These are phyloP conservation scores for Fusarium sp. DNA, from an alignment of 2,329 filamentous ascomycete genomes.

Conservation along the genomic window DNA sequence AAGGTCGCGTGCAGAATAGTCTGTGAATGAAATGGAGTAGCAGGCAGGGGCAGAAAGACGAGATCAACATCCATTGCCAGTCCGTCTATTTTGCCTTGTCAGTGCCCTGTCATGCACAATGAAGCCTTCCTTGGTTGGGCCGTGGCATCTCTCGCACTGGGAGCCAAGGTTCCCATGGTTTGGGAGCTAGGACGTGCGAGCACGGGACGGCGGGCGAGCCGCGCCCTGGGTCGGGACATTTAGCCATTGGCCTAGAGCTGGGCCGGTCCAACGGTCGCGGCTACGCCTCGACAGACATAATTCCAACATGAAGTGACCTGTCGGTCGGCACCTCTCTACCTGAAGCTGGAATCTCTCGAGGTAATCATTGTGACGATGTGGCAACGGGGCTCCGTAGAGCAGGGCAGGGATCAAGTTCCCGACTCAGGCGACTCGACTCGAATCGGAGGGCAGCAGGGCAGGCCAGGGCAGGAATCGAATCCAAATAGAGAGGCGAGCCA, in stretches of 20 bases:
- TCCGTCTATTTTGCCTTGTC: slow-evolving; percentile 20
- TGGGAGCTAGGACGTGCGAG: slow-evolving; percentile 21
- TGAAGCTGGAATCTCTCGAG: slow-evolving; percentile 22
- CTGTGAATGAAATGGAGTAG: slow-evolving; percentile 13
- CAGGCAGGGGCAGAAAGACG: slow-evolving; percentile 4
- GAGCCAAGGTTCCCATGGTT: slow-evolving; percentile 27
- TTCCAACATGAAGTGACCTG: slow-evolving; percentile 22
- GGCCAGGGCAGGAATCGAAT: neutral
- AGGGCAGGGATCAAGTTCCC: slow-evolving; percentile 5
- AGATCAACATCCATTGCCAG: slow-evolving; percentile 12
- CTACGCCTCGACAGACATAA: slow-evolving; percentile 25
- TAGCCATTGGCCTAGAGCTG: slow-evolving; percentile 34
- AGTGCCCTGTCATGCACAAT: slow-evolving; percentile 15
- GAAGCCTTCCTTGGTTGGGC: slow-evolving; percentile 8
- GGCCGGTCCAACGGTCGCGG: slow-evolving; percentile 33
- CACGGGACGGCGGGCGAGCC: slow-evolving; percentile 30
- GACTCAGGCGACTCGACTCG: neutral
- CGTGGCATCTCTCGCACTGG: slow-evolving; percentile 13
- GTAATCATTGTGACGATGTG: slow-evolving; percentile 15
- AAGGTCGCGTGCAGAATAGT: slow-evolving; percentile 18
- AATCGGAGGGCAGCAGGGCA: neutral
- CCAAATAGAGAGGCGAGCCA: slow-evolving; percentile 1
- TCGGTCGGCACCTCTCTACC: slow-evolving; percentile 16
- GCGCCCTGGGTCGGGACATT: slow-evolving; percentile 40
- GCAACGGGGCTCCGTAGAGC: slow-evolving; percentile 1